phyloP scores from a whole-genome alignment of 163 green algal genomes.

The Scenedesmus sp. region DNA sequence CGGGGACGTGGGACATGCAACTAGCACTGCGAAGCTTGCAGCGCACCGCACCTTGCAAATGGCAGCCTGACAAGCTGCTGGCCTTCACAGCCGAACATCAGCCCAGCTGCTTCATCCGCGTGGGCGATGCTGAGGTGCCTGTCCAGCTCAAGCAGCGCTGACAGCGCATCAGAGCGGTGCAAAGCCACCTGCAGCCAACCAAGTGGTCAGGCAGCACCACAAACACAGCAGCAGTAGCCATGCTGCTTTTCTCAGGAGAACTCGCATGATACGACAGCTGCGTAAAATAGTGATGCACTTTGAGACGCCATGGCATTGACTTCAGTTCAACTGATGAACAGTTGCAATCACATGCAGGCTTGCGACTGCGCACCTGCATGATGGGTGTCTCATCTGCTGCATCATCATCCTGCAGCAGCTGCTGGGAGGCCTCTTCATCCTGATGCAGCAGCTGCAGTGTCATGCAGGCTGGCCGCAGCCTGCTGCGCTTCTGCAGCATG shows the following conservation, averaged over 20 bases:
- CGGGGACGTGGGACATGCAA: background rate
- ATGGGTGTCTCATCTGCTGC: background rate
- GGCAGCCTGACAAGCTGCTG: background rate
- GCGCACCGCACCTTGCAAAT: slow-evolving; percentile 4
- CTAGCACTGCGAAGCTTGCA: background rate
- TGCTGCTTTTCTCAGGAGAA: too few relatives aligned
- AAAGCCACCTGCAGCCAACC: slow-evolving; percentile 1
- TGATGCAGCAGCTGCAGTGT: background rate
- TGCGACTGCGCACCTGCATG: background rate
- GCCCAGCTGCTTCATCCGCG: background rate
- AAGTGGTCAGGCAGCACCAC: background rate
- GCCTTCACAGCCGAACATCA: background rate
- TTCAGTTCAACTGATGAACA: background rate
- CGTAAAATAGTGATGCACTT: background rate
- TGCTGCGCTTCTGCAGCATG: slow-evolving; percentile 27
- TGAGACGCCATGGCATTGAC: background rate
- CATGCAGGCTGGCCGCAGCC: slow-evolving; percentile 32
- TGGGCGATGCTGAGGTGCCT: background rate
- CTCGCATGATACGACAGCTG: too few relatives aligned
- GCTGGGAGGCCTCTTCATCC: background rate
- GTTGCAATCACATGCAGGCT: background rate
- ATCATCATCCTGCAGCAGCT: background rate
- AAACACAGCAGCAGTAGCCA: background rate
- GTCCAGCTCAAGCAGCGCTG: slow-evolving; percentile 25
- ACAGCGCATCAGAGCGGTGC: background rate